Evolutionary conservation across 2,329 filamentous ascomycete genomes (phyloP).

Genomic region (Botryotinia narcissicola): DNA sequence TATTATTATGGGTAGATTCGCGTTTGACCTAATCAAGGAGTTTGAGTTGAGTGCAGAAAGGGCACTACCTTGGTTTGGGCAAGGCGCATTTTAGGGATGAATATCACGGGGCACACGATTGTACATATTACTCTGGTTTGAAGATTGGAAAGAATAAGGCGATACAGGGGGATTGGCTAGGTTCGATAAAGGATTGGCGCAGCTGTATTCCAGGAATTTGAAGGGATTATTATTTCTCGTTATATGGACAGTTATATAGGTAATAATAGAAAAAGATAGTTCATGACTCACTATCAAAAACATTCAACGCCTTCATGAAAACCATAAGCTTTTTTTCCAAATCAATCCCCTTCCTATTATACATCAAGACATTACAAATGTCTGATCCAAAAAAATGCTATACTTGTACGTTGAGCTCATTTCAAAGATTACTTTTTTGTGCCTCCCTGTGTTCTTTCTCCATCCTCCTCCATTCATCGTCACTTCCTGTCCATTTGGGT

Average conservation of each 20-base stretch:
- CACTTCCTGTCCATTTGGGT: constrained; percentile 11
- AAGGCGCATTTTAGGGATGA: constrained; percentile 5
- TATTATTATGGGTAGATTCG: background rate
- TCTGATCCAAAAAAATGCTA: background rate
- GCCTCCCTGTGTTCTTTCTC: constrained; percentile 6
- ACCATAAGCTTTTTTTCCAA: background rate
- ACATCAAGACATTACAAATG: background rate
- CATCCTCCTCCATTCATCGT: constrained; percentile 35
- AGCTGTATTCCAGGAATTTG: background rate
- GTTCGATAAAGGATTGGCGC: background rate
- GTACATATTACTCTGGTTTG: constrained; percentile 1
- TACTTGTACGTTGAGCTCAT: background rate
- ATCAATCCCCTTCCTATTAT: background rate
- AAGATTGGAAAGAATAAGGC: constrained; percentile 5
- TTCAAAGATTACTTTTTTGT: background rate
- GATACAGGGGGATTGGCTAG: background rate
- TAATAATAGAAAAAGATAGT: background rate
- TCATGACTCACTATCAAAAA: background rate
- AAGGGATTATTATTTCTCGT: background rate
- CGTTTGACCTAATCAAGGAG: background rate
- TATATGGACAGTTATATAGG: background rate
- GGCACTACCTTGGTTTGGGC: background rate
- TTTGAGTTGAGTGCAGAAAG: background rate
- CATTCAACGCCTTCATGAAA: background rate
- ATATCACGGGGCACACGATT: background rate